Conservation (phyloP, 495 filamentous ascomycete genomes). For the Apodospora peruviana region DNA sequence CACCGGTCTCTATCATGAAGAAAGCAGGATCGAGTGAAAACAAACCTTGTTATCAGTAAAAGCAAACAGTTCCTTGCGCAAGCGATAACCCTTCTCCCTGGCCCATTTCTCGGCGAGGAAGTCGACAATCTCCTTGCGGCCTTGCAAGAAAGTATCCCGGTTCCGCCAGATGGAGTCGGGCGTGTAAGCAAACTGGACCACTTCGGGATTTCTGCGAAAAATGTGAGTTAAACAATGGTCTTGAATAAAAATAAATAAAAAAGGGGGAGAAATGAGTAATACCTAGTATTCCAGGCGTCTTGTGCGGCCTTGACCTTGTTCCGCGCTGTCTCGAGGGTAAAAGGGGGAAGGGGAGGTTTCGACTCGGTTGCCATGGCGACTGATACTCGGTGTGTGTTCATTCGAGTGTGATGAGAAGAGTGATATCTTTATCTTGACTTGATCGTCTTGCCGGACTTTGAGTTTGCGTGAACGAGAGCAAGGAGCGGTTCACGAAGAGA, state of each 20-base stretch:
- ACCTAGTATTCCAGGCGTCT: constrained; percentile 80
- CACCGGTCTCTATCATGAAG: not conserved
- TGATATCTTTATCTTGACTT: too few species aligned
- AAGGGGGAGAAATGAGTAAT: too few species aligned
- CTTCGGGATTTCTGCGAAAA: constrained; percentile 49
- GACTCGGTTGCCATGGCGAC: constrained; percentile 19
- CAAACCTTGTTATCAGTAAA: constrained; percentile 56
- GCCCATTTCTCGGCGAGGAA: constrained; percentile 78
- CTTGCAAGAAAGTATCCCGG: constrained; percentile 62
- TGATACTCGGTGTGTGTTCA: not conserved
- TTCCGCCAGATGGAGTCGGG: constrained; percentile 79
- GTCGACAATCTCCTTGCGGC: constrained; percentile 59
- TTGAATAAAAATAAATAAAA: too few species aligned
- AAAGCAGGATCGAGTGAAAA: too few species aligned
- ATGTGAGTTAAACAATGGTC: not conserved
- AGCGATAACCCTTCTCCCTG: constrained; percentile 63
- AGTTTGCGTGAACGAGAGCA: too few species aligned
- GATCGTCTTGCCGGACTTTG: too few species aligned
- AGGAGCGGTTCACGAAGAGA: too few species aligned
- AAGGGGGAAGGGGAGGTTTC: constrained; percentile 62
- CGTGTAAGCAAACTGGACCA: constrained; percentile 70
- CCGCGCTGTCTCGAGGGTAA: constrained; percentile 66
- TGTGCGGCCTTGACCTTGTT: constrained; percentile 84
- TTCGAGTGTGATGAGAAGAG: too few species aligned
- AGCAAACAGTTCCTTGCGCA: constrained; percentile 86